These are phyloP conservation scores for Myxozyma lipomycoides DNA, from an alignment of 805 yeast genomes.

Conservation along the genomic window DNA sequence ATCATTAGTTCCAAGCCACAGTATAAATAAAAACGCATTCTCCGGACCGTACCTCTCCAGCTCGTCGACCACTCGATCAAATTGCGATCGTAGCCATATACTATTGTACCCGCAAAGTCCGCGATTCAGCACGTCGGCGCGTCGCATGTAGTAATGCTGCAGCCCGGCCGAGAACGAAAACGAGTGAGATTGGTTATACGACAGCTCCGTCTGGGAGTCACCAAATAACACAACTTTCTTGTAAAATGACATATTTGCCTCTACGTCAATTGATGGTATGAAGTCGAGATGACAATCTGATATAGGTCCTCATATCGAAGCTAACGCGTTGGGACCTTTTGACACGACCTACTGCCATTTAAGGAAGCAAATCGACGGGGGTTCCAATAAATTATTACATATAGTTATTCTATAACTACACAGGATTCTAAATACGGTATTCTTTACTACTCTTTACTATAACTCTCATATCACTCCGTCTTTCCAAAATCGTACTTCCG, in stretches of 20 bases:
- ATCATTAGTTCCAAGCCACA: slow-evolving; percentile 28
- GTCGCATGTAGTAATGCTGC: slow-evolving; percentile 13
- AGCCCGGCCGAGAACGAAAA: slow-evolving; percentile 31
- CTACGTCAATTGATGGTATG: too few relatives aligned
- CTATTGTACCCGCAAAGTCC: slow-evolving; percentile 27
- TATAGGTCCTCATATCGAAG: too few relatives aligned
- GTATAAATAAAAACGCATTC: slow-evolving; percentile 20
- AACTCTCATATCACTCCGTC: not conserved
- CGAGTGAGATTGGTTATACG: slow-evolving; percentile 14
- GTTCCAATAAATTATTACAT: too few relatives aligned
- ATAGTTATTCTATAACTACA: too few relatives aligned
- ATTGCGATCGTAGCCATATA: slow-evolving; percentile 25
- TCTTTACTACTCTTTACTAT: too few relatives aligned
- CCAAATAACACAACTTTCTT: slow-evolving; percentile 44
- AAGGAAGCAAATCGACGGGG: too few relatives aligned
- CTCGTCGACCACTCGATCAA: slow-evolving; percentile 18
- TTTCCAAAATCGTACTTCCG: slow-evolving; percentile 15
- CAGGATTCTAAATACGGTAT: too few relatives aligned
- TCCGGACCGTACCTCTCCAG: slow-evolving; percentile 3
- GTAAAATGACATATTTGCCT: slow-evolving; percentile 8
- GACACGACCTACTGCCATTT: too few relatives aligned
- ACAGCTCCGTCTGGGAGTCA: slow-evolving; percentile 34
- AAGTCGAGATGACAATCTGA: too few relatives aligned
- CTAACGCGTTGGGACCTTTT: too few relatives aligned
- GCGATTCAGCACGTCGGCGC: slow-evolving; percentile 27